These are phyloP conservation scores for Venturia carpophila DNA, from an alignment of 2,329 filamentous ascomycete species.

Conservation along the genomic window DNA sequence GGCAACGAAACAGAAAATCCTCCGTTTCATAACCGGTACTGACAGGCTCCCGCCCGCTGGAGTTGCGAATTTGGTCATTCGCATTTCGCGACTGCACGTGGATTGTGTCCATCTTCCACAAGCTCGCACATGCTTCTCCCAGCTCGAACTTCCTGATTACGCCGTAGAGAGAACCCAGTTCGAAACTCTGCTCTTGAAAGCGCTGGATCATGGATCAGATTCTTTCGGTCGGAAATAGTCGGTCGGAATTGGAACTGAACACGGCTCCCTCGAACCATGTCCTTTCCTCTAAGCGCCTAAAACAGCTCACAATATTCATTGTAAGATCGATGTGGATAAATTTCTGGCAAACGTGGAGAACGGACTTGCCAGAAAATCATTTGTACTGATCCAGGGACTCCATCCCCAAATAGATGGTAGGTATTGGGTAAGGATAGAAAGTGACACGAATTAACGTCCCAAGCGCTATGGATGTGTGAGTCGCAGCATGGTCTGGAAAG, in stretches of 20 bases:
- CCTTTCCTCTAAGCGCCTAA: too few relatives aligned
- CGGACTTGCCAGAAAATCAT: too few relatives aligned
- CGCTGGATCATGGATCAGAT: constrained; percentile 47
- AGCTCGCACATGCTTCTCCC: constrained; percentile 87
- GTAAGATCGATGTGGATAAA: too few relatives aligned
- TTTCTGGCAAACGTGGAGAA: too few relatives aligned
- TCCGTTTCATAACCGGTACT: constrained; percentile 83
- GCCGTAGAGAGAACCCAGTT: constrained; percentile 50
- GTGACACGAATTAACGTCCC: too few relatives aligned
- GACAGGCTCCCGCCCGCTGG: constrained; percentile 87
- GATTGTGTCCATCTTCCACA: constrained; percentile 58
- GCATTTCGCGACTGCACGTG: constrained; percentile 66
- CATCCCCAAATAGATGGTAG: too few relatives aligned
- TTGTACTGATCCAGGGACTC: too few relatives aligned
- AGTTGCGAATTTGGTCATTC: constrained; percentile 68
- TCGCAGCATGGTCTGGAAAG: too few relatives aligned
- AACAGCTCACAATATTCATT: too few relatives aligned
- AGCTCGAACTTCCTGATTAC: constrained; percentile 70
- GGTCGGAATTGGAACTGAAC: too few relatives aligned
- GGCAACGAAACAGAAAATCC: constrained; percentile 64
- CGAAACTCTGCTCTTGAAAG: constrained; percentile 69
- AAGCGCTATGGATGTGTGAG: too few relatives aligned
- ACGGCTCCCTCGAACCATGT: not conserved
- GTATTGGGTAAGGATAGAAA: too few relatives aligned
- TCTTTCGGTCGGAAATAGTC: not conserved